These are phyloP conservation scores for Malus asiatica DNA, from an alignment of 306 rosid genomes.

Conservation along the genomic window DNA sequence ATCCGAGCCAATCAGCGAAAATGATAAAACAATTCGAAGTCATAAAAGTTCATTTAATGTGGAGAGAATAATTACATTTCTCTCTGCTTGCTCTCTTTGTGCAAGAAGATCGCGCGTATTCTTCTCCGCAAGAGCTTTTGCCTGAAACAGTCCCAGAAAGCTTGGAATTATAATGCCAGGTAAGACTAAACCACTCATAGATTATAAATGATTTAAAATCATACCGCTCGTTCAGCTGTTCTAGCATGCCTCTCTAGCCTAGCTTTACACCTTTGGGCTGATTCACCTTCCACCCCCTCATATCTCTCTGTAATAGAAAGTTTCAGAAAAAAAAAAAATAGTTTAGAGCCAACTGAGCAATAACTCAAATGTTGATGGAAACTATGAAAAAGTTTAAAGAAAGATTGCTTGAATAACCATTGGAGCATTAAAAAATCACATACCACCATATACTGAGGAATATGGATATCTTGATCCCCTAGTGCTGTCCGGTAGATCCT, in stretches of 20 bases:
- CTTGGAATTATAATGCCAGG: constrained; percentile 10
- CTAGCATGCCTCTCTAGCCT: constrained; percentile 86
- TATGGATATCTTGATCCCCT: constrained; percentile 45
- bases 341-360: constrained; percentile 18
- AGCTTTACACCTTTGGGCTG: constrained; percentile 95
- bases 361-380: constrained; percentile 8
- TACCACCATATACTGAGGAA: constrained; percentile 59
- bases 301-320: constrained; percentile 55
- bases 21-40: constrained; percentile 11
- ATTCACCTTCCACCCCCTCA: constrained; percentile 69
- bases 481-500: constrained; percentile 54
- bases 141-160: constrained; percentile 47
- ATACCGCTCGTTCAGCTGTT: constrained; percentile 91
- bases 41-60: not conserved
- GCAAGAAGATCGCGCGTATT: constrained; percentile 75
- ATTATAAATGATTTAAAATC: constrained; percentile 23
- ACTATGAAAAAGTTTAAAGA: not conserved
- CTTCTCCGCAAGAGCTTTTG: constrained; percentile 89
- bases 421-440: constrained; percentile 13
- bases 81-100: constrained; percentile 85
- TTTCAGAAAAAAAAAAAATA: constrained; percentile 19
- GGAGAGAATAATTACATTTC: constrained; percentile 46
- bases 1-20: constrained; percentile 21
- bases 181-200: not conserved
- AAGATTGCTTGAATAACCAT: constrained; percentile 3